Percentiles rank a stretch among this genome's conserved stretches.
phyloP scores from a whole-genome alignment of 305 asterid genomes.

The Striga hermonthica region DNA sequence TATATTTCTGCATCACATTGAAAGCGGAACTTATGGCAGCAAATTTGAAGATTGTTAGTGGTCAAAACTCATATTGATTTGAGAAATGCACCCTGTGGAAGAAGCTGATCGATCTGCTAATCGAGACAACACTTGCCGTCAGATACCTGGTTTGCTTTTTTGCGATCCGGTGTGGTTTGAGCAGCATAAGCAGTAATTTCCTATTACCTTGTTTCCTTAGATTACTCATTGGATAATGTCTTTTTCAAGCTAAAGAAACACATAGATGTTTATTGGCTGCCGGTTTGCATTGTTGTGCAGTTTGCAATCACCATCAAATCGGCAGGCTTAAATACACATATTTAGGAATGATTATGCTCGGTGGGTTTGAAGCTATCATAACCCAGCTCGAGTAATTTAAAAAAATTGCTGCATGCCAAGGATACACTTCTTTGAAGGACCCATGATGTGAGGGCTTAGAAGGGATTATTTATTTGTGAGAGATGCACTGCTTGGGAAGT shows the following conservation, averaged over 20 bases:
- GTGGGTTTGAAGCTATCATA: no score
- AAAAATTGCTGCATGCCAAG: no score
- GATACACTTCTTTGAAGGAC: not conserved
- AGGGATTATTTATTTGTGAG: not conserved
- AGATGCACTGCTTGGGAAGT: not conserved
- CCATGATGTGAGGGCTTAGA: not conserved
- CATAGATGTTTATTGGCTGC: no score
- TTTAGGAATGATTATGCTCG: no score
- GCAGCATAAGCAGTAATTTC: slow-evolving; percentile 23
- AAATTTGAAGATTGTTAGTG: not conserved
- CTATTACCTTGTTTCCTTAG: not conserved
- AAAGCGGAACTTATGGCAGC: not conserved
- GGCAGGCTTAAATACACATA: not conserved
- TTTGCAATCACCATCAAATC: not conserved
- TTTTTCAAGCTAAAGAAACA: not conserved
- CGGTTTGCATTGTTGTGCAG: not conserved
- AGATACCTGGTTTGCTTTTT: slow-evolving; percentile 5
- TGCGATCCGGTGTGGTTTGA: slow-evolving; percentile 13
- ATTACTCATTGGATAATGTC: not conserved
- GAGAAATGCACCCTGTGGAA: slow-evolving; percentile 24
- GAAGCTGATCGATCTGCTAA: slow-evolving; percentile 18
- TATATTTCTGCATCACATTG: not conserved
- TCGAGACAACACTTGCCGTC: not conserved
- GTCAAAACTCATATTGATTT: slow-evolving; percentile 15
- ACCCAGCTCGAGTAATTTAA: no score